Percentiles rank a stretch among this genome's conserved stretches.
Conservation (phyloP, 805 yeast genomes). For the Torulaspora delbrueckii region DNA sequence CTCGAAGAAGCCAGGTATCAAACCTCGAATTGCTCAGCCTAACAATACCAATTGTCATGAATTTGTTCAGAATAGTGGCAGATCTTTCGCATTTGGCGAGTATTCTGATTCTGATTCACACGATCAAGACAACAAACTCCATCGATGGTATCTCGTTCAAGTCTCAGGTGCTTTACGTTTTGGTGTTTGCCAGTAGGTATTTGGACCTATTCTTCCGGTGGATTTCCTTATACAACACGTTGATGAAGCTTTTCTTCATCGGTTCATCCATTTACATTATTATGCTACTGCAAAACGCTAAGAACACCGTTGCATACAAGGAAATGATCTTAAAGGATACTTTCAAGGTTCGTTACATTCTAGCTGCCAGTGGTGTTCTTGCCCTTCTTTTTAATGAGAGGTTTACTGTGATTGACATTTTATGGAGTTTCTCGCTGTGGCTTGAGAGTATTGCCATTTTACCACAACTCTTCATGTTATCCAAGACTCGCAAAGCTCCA, state of each 20-base stretch:
- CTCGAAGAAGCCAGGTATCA: not conserved
- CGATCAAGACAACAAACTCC: slow-evolving; percentile 59
- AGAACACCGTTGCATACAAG: slow-evolving; percentile 45
- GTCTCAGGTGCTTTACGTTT: slow-evolving; percentile 73
- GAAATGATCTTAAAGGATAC: slow-evolving; percentile 62
- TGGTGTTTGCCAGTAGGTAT: slow-evolving; percentile 72
- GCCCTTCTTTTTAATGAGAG: slow-evolving; percentile 62
- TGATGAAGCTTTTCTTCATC: slow-evolving; percentile 80
- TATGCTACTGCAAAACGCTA: slow-evolving; percentile 52
- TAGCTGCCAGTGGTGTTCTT: slow-evolving; percentile 55
- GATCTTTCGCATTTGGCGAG: slow-evolving; percentile 82
- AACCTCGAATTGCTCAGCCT: not conserved
- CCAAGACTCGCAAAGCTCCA: slow-evolving; percentile 83
- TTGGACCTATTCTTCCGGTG: slow-evolving; percentile 51
- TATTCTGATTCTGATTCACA: slow-evolving; percentile 66
- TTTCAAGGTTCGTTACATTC: slow-evolving; percentile 66
- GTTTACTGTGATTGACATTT: slow-evolving; percentile 55
- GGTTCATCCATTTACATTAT: slow-evolving; percentile 70
- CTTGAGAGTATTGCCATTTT: slow-evolving; percentile 85
- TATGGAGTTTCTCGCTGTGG: slow-evolving; percentile 92
- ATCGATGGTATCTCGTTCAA: slow-evolving; percentile 83
- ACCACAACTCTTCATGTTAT: slow-evolving; percentile 89
- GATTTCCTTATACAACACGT: slow-evolving; percentile 65
- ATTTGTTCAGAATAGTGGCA: slow-evolving; percentile 30
- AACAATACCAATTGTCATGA: slow-evolving; percentile 6